Conservation (phyloP, 2,329 filamentous ascomycete species). For the Sarocladiaceae sp. region DNA sequence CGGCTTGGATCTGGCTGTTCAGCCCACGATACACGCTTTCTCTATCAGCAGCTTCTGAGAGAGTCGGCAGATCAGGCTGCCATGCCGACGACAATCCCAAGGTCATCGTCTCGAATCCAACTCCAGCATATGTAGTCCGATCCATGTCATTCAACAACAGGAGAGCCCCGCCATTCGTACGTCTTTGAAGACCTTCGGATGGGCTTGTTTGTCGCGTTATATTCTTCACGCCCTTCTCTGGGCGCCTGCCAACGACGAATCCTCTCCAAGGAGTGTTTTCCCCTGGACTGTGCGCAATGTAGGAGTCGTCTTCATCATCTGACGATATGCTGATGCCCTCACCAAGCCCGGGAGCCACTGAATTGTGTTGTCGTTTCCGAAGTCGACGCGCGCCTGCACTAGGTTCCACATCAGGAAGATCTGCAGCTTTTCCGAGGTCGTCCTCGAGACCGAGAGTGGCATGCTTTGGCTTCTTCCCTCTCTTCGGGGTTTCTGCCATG, state of each 20-base stretch:
- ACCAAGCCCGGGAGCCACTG: not conserved
- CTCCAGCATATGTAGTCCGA: too few relatives aligned
- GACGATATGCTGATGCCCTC: not conserved
- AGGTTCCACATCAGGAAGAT: not conserved
- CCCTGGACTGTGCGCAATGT: not conserved
- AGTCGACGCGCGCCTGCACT: not conserved
- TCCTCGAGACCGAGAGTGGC: not conserved
- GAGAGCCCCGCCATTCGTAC: not conserved
- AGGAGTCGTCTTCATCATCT: not conserved
- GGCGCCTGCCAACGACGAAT: not conserved
- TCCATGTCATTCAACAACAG: not conserved
- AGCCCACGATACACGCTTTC: too few relatives aligned
- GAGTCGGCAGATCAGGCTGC: too few relatives aligned
- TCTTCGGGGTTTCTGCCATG: not conserved
- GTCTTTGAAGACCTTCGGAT: not conserved
- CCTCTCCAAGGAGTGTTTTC: not conserved
- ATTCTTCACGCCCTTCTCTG: constrained; percentile 2
- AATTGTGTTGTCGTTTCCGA: not conserved
- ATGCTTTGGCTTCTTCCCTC: constrained; percentile 3
- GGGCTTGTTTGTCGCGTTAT: not conserved
- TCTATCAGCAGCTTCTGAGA: too few relatives aligned
- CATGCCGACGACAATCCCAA: too few relatives aligned
- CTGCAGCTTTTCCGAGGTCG: not conserved
- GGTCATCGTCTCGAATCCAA: too few relatives aligned
- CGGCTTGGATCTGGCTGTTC: too few relatives aligned